phyloP scores from a whole-genome alignment of 805 yeast species.

The Saccharomycopsis oosterbeekiorum region DNA sequence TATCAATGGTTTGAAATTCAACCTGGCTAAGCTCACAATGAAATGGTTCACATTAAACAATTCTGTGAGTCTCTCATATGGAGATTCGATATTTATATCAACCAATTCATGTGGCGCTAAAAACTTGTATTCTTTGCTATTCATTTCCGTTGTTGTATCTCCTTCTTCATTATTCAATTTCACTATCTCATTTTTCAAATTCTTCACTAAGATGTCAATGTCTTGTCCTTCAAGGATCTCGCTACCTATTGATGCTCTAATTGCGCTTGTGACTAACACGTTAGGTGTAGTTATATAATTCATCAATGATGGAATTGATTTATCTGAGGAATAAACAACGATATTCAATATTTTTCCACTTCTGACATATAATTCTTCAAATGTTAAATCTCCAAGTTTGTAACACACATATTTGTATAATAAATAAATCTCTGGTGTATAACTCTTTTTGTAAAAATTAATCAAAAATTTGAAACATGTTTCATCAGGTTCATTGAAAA shows the following conservation, averaged over 20 bases:
- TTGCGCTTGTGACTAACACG: conserved; percentile 82
- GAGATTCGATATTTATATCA: conserved; percentile 43
- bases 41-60: conserved; percentile 92
- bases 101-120: conserved; percentile 38
- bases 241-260: conserved; percentile 73
- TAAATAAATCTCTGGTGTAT: conserved; percentile 74
- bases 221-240: conserved; percentile 49
- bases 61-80: conserved; percentile 83
- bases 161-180: conserved; percentile 38
- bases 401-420: conserved; percentile 71
- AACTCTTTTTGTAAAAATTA: conserved; percentile 45
- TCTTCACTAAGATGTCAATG: conserved; percentile 49
- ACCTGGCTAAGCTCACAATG: conserved; percentile 83
- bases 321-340: conserved; percentile 71
- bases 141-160: conserved; percentile 13
- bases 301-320: conserved; percentile 58
- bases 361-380: conserved; percentile 81
- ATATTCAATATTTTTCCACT: conserved; percentile 77
- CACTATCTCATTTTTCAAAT: conserved; percentile 51
- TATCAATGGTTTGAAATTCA: conserved; percentile 84
- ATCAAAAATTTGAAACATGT: not conserved
- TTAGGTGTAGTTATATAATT: conserved; percentile 93
- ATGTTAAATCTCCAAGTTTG: conserved; percentile 74
- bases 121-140: conserved; percentile 20
- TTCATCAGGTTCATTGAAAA: conserved; percentile 4